Evolutionary conservation across 305 asterid species (phyloP).

Genomic region (Fraxinus ornus): DNA sequence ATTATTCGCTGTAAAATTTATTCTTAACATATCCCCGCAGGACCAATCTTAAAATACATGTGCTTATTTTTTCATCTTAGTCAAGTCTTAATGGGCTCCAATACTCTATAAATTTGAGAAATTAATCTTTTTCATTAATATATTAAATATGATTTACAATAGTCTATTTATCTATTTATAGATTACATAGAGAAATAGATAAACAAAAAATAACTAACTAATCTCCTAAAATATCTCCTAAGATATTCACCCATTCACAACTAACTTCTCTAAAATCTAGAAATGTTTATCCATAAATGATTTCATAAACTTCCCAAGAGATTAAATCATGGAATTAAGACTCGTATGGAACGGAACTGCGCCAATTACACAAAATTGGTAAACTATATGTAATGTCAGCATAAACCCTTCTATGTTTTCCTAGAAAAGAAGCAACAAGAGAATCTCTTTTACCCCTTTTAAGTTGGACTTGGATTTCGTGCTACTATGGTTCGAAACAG

Average conservation of each 20-base stretch:
- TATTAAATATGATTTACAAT: too few relatives aligned
- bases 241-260: background rate
- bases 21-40: background rate
- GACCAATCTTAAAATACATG: background rate
- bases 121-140: background rate
- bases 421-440: background rate
- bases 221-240: background rate
- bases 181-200: background rate
- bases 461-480: constrained; percentile 66
- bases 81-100: background rate
- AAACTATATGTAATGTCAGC: background rate
- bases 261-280: background rate
- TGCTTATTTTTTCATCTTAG: background rate
- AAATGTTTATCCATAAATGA: background rate
- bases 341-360: background rate
- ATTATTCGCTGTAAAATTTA: too few relatives aligned
- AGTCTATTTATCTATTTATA: too few relatives aligned
- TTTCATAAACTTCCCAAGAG: too few relatives aligned
- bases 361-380: background rate
- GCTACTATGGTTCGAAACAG: constrained; percentile 66
- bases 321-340: background rate
- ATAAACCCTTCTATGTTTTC: constrained; percentile 6
- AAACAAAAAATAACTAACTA: background rate
- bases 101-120: background rate
- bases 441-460: constrained; percentile 37